These are phyloP conservation scores for Phialocephala subalpina DNA, from an alignment of 2,329 filamentous ascomycete species.

Conservation along the genomic window DNA sequence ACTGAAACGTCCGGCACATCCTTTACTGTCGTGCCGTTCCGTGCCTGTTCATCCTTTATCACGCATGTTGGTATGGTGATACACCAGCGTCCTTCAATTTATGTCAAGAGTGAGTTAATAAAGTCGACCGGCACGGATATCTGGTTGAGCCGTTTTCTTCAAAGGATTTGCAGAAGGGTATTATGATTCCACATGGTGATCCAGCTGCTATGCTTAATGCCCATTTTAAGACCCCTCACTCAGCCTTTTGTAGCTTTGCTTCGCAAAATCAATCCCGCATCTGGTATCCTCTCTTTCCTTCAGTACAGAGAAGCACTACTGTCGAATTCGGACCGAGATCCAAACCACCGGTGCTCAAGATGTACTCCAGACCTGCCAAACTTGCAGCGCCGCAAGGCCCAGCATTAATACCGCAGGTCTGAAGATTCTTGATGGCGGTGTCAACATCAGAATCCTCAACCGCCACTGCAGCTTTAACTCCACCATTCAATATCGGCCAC, in stretches of 20 bases:
- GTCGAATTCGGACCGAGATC: conserved; percentile 54
- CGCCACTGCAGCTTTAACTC: conserved; percentile 51
- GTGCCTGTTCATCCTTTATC: not conserved
- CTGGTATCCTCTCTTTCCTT: conserved; percentile 64
- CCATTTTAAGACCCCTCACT: not conserved
- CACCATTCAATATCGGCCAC: conserved; percentile 52
- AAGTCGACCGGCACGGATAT: not conserved
- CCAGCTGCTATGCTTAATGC: not conserved
- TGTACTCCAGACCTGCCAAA: conserved; percentile 62
- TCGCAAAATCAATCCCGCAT: not conserved
- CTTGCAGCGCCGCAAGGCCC: conserved; percentile 61
- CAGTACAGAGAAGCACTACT: conserved; percentile 73
- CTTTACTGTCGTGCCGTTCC: not conserved
- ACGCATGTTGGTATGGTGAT: not conserved
- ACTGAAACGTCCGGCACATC: not conserved
- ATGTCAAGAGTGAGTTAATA: not conserved
- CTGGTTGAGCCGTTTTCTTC: not conserved
- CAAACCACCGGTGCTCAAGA: conserved; percentile 49
- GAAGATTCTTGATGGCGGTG: conserved; percentile 49
- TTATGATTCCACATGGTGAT: not conserved
- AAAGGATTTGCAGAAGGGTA: not conserved
- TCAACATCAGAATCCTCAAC: conserved; percentile 55
- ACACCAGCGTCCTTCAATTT: not conserved
- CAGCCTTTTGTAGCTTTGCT: not conserved
- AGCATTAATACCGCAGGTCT: conserved; percentile 46